Evolutionary conservation across 345 rosid species (phyloP).

Genomic region (sweet orange (Citrus sinensis)): DNA sequence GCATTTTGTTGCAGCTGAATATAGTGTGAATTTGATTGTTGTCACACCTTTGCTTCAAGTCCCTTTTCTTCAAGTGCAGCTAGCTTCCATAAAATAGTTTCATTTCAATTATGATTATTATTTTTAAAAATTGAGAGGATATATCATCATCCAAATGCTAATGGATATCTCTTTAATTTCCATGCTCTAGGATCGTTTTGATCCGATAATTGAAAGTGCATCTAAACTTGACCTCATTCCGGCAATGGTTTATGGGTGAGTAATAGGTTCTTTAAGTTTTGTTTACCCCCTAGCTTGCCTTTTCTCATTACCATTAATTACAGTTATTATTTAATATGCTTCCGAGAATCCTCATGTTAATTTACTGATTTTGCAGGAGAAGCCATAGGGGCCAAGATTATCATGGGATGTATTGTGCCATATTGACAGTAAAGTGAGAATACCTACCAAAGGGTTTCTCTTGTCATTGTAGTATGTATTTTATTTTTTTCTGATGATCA

Average conservation of each 20-base stretch:
- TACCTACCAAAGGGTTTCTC: neutral
- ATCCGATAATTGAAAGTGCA: slow-evolving; percentile 71
- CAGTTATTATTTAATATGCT: neutral
- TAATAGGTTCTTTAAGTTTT: neutral
- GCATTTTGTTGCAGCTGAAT: neutral
- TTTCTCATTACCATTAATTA: neutral
- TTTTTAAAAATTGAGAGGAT: neutral
- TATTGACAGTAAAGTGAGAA: slow-evolving; percentile 79
- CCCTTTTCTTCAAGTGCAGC: neutral
- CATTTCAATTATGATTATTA: neutral
- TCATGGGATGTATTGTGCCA: slow-evolving; percentile 82
- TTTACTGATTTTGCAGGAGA: slow-evolving; percentile 40
- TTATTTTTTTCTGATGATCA: neutral
- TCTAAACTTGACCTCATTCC: slow-evolving; percentile 74
- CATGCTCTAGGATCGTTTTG: slow-evolving; percentile 63
- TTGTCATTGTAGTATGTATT: neutral
- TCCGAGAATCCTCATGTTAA: neutral
- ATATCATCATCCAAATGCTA: slow-evolving; percentile 1
- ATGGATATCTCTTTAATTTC: slow-evolving; percentile 11
- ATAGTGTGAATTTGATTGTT: neutral
- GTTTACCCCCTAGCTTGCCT: neutral
- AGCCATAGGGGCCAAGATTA: slow-evolving; percentile 62
- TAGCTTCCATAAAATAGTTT: neutral
- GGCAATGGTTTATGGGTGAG: slow-evolving; percentile 84
- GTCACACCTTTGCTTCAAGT: neutral